Evolutionary conservation across 352 stramenopile genomes (phyloP).

Genomic region (Phytophthora sp.): DNA sequence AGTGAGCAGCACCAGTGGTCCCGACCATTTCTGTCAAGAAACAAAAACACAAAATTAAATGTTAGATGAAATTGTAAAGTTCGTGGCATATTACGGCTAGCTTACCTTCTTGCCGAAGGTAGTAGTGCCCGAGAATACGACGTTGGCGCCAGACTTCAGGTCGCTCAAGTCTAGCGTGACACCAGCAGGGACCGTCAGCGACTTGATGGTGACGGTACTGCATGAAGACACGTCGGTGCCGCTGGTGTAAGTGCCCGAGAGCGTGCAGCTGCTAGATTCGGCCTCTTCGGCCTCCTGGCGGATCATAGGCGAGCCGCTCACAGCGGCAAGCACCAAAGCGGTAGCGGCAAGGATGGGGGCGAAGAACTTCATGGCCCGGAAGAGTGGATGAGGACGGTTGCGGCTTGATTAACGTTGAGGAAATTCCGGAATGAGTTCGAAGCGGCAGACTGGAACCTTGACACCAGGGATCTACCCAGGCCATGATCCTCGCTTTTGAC

Average conservation of each 20-base stretch:
- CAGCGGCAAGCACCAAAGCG: slow-evolving; percentile 1
- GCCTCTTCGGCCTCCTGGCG: slow-evolving; percentile 15
- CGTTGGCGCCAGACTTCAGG: slow-evolving; percentile 31
- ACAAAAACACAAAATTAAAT: background rate
- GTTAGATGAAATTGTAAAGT: too few relatives aligned
- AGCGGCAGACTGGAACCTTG: too few relatives aligned
- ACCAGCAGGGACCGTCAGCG: slow-evolving; percentile 34
- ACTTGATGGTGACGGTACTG: slow-evolving; percentile 28
- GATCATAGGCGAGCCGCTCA: slow-evolving; percentile 21
- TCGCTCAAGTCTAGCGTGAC: slow-evolving; percentile 44
- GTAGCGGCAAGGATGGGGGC: background rate
- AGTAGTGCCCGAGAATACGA: slow-evolving; percentile 42
- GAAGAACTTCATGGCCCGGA: slow-evolving; percentile 27
- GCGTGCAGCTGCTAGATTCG: slow-evolving; percentile 31
- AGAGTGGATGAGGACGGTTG: background rate
- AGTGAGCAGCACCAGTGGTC: slow-evolving; percentile 38
- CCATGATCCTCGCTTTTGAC: background rate
- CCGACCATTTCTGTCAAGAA: slow-evolving; percentile 28
- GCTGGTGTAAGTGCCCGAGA: slow-evolving; percentile 39
- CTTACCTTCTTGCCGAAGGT: slow-evolving; percentile 41
- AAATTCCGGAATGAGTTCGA: slow-evolving; percentile 27
- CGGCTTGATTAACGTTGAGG: slow-evolving; percentile 7
- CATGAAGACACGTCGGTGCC: slow-evolving; percentile 31
- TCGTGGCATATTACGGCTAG: too few relatives aligned
- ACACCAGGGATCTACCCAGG: too few relatives aligned